phyloP scores from a whole-genome alignment of 805 yeast species.

The Teunomyces panamensis region DNA sequence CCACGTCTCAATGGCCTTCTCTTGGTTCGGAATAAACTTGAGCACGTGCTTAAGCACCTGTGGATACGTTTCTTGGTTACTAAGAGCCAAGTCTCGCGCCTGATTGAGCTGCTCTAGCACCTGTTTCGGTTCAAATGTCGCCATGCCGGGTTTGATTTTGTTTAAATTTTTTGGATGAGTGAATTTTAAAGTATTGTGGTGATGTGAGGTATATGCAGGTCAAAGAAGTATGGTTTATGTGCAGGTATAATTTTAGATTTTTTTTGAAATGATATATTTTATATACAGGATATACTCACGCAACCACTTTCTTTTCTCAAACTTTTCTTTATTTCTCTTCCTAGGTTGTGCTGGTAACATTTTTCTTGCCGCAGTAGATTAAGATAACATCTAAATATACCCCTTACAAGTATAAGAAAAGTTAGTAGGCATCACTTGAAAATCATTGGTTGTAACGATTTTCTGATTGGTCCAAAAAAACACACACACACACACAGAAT shows the following conservation, averaged over 20 bases:
- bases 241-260: background rate
- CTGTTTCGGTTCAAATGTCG: conserved; percentile 10
- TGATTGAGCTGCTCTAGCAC: conserved; percentile 33
- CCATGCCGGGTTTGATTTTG: background rate
- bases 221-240: background rate
- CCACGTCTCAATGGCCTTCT: conserved; percentile 36
- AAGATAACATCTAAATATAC: no score
- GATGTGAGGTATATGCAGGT: background rate
- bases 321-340: background rate
- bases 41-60: conserved; percentile 44
- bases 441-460: no score
- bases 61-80: conserved; percentile 30
- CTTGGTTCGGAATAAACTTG: conserved; percentile 34
- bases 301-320: background rate
- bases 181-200: no score
- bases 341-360: no score
- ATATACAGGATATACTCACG: no score
- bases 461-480: no score
- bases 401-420: no score
- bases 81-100: conserved; percentile 35
- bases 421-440: no score
- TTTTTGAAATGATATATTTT: no score
- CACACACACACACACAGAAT: no score
- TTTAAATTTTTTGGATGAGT: background rate
- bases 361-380: no score